phyloP scores from a whole-genome alignment of 208 protist species.

The Trypanosoma cruzi region DNA sequence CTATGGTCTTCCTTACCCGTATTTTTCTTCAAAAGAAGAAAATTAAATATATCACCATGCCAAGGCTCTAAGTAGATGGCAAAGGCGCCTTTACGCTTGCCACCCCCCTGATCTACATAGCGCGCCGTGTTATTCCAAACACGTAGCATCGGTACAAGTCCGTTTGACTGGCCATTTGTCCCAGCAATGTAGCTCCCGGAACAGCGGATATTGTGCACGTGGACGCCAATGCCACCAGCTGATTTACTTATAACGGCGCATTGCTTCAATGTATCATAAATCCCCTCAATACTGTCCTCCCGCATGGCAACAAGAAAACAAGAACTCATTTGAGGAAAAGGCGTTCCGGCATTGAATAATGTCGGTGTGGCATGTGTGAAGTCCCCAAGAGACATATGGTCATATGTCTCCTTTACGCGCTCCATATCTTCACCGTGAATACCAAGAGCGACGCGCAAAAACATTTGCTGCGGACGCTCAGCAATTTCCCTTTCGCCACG shows the following conservation, averaged over 20 bases:
- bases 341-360: constrained; percentile 98
- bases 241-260: constrained; percentile 98
- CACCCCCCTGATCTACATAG: constrained; percentile 98
- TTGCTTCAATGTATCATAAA: constrained; percentile 99
- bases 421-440: constrained; percentile 96
- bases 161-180: constrained; percentile 97
- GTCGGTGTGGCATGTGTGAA: constrained; percentile 99
- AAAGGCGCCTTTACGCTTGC: constrained; percentile 99
- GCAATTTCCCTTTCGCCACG: constrained; percentile 80
- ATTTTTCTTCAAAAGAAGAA: constrained; percentile 98
- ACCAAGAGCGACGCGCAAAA: constrained; percentile 98
- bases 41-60: constrained; percentile 99
- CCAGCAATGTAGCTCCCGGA: constrained; percentile 97
- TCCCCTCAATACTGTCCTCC: constrained; percentile 99
- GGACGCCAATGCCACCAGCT: constrained; percentile 98
- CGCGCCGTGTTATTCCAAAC: constrained; percentile 99
- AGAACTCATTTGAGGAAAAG: constrained; percentile 96
- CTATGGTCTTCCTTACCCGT: constrained; percentile 98
- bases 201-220: constrained; percentile 96
- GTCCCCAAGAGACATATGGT: constrained; percentile 92
- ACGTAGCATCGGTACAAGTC: constrained; percentile 99
- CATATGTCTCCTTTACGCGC: constrained; percentile 96
- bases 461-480: constrained; percentile 99
- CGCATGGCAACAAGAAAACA: constrained; percentile 99
- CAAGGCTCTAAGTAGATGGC: constrained; percentile 99